These are phyloP conservation scores for Planoprotostelium fungivorum DNA, from an alignment of 78 protist species.

Conservation along the genomic window DNA sequence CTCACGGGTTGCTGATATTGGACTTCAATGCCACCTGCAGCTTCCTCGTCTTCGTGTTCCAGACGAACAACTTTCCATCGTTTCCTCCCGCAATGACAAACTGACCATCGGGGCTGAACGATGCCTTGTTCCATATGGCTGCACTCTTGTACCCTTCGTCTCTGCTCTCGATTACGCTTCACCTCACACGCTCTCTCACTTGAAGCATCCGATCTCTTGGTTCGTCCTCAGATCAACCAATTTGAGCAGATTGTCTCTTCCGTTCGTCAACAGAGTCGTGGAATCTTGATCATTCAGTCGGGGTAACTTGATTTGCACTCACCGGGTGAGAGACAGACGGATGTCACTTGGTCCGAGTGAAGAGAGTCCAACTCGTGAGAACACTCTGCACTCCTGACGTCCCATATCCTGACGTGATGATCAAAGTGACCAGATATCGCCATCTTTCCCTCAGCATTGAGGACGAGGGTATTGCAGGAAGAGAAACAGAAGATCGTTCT, in stretches of 20 bases:
- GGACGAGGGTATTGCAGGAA: conserved; percentile 58
- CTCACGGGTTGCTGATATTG: background rate
- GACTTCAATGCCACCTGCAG: background rate
- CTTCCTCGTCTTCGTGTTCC: conserved; percentile 55
- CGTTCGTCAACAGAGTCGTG: conserved; percentile 40
- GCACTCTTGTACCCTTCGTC: conserved; percentile 53
- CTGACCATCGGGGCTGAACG: conserved; percentile 60
- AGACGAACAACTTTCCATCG: conserved; percentile 66
- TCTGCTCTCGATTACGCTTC: background rate
- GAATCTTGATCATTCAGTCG: conserved; percentile 1
- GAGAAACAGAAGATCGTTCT: conserved; percentile 63
- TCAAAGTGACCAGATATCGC: conserved; percentile 65
- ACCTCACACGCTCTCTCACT: too few relatives aligned
- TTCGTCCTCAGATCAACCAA: conserved; percentile 68
- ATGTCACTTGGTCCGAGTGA: conserved; percentile 67
- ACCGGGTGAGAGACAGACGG: conserved; percentile 55
- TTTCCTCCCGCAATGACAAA: conserved; percentile 46
- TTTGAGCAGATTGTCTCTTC: conserved; percentile 69
- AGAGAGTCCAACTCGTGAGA: conserved; percentile 33
- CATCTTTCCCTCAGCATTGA: conserved; percentile 21
- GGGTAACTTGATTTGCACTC: background rate
- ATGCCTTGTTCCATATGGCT: conserved; percentile 40
- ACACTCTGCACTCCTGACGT: conserved; percentile 37
- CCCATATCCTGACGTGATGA: conserved; percentile 67
- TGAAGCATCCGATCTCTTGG: conserved; percentile 39